These are phyloP conservation scores for Cystofilobasidium ferigula DNA, from an alignment of 768 basidiomycete genomes.

Conservation along the genomic window DNA sequence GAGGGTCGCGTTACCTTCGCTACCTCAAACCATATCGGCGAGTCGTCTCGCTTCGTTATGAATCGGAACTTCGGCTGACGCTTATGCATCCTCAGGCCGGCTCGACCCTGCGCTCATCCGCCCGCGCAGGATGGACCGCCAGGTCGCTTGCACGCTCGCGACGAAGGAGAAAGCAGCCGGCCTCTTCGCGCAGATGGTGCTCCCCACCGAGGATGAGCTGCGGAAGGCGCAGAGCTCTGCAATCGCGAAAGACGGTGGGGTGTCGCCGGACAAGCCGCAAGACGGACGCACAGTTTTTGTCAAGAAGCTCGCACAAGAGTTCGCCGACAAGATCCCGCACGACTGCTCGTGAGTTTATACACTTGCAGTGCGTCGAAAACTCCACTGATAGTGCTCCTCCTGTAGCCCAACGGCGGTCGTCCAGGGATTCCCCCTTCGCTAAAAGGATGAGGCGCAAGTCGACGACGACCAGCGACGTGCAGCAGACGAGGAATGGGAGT, in stretches of 20 bases:
- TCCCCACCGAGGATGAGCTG: slow-evolving; percentile 23
- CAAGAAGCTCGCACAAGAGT: no score
- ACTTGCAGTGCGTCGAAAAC: slow-evolving; percentile 41
- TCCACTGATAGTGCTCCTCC: slow-evolving; percentile 63
- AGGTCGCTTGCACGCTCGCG: slow-evolving; percentile 65
- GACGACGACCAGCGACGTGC: neutral
- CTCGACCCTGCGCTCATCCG: slow-evolving; percentile 66
- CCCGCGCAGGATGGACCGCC: slow-evolving; percentile 69
- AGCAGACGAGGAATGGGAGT: slow-evolving; percentile 3
- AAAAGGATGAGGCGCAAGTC: neutral
- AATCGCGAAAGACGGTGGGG: neutral
- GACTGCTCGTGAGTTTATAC: no score
- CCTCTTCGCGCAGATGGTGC: slow-evolving; percentile 49
- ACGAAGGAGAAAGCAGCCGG: slow-evolving; percentile 56
- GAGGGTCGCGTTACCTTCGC: slow-evolving; percentile 72
- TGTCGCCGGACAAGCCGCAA: no score
- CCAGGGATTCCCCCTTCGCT: neutral
- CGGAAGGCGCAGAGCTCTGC: slow-evolving; percentile 12
- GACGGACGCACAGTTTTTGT: no score
- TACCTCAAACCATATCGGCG: slow-evolving; percentile 42
- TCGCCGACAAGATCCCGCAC: no score
- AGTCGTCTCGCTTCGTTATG: neutral
- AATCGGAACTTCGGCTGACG: neutral
- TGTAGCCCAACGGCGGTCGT: no score
- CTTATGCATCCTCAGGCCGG: slow-evolving; percentile 37